These are phyloP conservation scores for Exsudoporus frostii DNA, from an alignment of 768 basidiomycete species.

Conservation along the genomic window DNA sequence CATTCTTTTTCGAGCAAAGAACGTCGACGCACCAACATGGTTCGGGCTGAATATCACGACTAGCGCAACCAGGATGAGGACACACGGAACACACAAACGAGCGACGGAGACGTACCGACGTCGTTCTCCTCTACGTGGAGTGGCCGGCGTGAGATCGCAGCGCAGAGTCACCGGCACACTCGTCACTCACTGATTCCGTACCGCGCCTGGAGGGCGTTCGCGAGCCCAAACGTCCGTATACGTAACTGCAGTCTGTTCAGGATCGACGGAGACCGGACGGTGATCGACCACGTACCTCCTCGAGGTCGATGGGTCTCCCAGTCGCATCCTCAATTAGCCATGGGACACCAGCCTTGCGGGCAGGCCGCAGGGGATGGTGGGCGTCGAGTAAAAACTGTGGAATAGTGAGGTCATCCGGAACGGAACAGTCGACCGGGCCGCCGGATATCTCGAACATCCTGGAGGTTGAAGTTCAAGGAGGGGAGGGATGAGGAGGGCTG, in stretches of 20 bases:
- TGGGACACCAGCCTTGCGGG: conserved; percentile 42
- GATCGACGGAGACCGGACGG: not conserved
- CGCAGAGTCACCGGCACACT: conserved; percentile 2
- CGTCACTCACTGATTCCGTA: conserved; percentile 45
- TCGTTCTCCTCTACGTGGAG: conserved; percentile 42
- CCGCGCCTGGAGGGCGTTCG: conserved; percentile 49
- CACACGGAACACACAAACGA: not conserved
- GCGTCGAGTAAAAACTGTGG: conserved; percentile 63
- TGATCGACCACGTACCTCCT: conserved; percentile 41
- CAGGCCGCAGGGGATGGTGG: conserved; percentile 42
- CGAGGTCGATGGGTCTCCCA: conserved; percentile 40
- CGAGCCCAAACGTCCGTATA: conserved; percentile 47
- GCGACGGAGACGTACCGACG: conserved; percentile 40
- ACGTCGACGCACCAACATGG: conserved; percentile 45
- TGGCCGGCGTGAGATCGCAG: not conserved
- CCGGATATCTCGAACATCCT: conserved; percentile 26
- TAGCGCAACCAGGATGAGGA: conserved; percentile 21
- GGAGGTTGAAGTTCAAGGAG: not conserved
- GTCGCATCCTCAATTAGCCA: conserved; percentile 61
- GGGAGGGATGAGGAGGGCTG: not conserved
- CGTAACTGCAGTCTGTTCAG: conserved; percentile 30
- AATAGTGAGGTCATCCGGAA: conserved; percentile 62
- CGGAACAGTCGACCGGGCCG: conserved; percentile 33
- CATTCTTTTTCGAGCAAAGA: not conserved
- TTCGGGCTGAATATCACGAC: conserved; percentile 67